Evolutionary conservation across 768 basidiomycete genomes (phyloP).

Genomic region (Boletales sp.): DNA sequence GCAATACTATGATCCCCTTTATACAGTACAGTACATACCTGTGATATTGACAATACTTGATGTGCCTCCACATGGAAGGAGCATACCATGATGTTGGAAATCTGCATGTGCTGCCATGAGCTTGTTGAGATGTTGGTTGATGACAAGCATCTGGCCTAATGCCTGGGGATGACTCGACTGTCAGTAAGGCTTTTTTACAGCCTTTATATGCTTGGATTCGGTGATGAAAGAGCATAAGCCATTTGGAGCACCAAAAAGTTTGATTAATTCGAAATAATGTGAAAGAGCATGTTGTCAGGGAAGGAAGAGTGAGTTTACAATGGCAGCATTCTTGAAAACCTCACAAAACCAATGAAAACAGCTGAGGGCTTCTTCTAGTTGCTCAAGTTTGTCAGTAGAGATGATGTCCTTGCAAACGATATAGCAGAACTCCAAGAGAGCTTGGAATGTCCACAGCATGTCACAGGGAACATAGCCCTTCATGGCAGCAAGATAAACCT

Average conservation of each 20-base stretch:
- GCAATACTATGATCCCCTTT: no score
- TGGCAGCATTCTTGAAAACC: not conserved
- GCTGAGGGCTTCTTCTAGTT: not conserved
- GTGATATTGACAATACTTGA: not conserved
- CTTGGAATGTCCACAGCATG: not conserved
- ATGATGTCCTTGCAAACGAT: not conserved
- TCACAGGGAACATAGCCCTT: not conserved
- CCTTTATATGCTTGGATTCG: slow-evolving; percentile 2
- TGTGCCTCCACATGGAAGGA: not conserved
- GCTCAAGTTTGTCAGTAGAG: not conserved
- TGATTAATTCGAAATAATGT: not conserved
- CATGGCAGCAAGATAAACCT: not conserved
- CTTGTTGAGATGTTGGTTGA: not conserved
- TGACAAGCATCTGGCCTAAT: not conserved
- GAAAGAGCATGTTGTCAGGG: not conserved
- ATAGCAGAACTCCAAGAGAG: not conserved
- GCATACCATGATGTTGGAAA: not conserved
- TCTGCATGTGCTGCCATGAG: not conserved
- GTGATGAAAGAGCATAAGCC: not conserved
- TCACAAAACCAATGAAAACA: not conserved
- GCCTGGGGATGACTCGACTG: not conserved
- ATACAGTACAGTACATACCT: not conserved
- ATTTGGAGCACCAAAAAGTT: not conserved
- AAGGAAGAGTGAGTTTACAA: not conserved
- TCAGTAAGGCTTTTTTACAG: not conserved